These are phyloP conservation scores for Triticum aestivum DNA, from an alignment of 176 grass and related monocot genomes.

Conservation along the genomic window DNA sequence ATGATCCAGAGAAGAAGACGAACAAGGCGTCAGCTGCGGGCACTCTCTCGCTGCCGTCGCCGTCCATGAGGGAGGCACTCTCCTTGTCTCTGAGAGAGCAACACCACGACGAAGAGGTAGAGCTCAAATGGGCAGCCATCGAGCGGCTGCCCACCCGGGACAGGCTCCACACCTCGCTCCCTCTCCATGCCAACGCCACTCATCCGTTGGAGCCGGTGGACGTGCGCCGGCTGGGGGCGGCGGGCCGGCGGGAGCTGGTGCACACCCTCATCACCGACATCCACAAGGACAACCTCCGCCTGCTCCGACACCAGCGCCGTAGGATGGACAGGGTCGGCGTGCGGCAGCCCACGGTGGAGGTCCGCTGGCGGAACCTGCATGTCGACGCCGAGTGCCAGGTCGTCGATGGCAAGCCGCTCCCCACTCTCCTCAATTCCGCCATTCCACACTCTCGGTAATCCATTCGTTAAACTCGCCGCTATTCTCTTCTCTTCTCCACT, in stretches of 20 bases:
- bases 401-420: constrained; percentile 53
- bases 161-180: constrained; percentile 45
- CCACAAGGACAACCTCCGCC: constrained; percentile 50
- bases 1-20: too few relatives aligned
- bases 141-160: constrained; percentile 58
- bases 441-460: constrained; percentile 23
- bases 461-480: neutral
- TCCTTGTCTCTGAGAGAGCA: too few relatives aligned
- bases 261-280: constrained; percentile 61
- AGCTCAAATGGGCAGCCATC: constrained; percentile 16
- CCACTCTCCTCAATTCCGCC: constrained; percentile 58
- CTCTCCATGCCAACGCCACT: neutral
- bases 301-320: constrained; percentile 68
- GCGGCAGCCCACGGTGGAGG: constrained; percentile 54
- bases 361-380: constrained; percentile 42
- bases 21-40: too few relatives aligned
- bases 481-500: neutral
- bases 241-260: constrained; percentile 46
- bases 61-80: too few relatives aligned
- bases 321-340: constrained; percentile 72
- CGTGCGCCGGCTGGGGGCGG: constrained; percentile 46
- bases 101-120: too few relatives aligned
- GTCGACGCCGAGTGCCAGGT: constrained; percentile 59
- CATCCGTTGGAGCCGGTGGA: constrained; percentile 27
- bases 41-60: too few relatives aligned